Conservation (phyloP, 495 filamentous ascomycete genomes). For the Penicillium soppii region DNA sequence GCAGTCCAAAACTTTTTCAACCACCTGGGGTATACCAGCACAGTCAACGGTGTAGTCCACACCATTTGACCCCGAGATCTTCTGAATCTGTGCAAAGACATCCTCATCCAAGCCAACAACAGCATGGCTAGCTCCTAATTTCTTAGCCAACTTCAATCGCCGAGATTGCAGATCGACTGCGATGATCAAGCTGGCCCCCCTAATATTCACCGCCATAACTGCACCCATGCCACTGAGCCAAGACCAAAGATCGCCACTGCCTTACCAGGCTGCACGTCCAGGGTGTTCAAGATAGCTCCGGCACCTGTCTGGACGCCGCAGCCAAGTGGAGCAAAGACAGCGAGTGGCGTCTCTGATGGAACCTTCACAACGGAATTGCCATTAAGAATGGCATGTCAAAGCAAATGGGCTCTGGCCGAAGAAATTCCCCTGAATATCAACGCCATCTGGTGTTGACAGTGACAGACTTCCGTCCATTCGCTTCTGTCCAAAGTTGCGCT, state of each 20-base stretch:
- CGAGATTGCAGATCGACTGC: constrained; percentile 34
- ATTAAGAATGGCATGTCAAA: neutral
- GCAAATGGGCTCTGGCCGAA: neutral
- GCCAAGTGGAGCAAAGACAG: constrained; percentile 36
- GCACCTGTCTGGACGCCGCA: constrained; percentile 45
- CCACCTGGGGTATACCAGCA: constrained; percentile 12
- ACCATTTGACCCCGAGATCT: constrained; percentile 10
- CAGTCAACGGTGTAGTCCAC: constrained; percentile 14
- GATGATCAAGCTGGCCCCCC: constrained; percentile 26
- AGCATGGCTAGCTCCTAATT: constrained; percentile 38
- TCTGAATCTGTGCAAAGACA: neutral
- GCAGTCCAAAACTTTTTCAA: constrained; percentile 15
- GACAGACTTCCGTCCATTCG: neutral
- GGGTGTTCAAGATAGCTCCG: constrained; percentile 35
- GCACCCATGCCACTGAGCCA: constrained; percentile 41
- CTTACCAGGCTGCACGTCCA: constrained; percentile 17
- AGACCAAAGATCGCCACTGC: constrained; percentile 32
- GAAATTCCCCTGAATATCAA: neutral
- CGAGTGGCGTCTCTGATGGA: constrained; percentile 14
- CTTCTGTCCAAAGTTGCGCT: neutral
- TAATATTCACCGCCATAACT: constrained; percentile 27
- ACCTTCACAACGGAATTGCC: constrained; percentile 42
- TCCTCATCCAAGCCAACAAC: constrained; percentile 15
- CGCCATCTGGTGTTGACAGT: neutral
- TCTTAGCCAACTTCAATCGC: constrained; percentile 36